Conservation (phyloP, 83 land plant species). For the Diphasiastrum complanatum region DNA sequence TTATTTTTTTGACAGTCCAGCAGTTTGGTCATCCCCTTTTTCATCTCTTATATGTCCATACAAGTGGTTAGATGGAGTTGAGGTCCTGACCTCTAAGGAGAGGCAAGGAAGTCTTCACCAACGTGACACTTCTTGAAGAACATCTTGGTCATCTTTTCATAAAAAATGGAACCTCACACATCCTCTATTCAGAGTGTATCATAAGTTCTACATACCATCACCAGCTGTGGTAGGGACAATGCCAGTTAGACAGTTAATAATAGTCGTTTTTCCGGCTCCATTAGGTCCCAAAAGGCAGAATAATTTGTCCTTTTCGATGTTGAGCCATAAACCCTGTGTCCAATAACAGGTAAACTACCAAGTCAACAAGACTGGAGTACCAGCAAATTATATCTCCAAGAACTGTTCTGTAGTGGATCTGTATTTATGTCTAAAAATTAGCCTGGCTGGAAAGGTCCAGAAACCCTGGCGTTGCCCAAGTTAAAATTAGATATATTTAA, state of each 20-base stretch:
- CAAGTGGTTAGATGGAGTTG: too few species aligned
- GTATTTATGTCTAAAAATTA: neutral
- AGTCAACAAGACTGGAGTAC: neutral
- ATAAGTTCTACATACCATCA: constrained; percentile 84
- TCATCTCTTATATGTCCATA: too few species aligned
- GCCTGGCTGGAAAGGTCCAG: neutral
- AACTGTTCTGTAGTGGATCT: neutral
- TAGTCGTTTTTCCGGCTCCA: constrained; percentile 97
- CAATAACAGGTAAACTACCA: neutral
- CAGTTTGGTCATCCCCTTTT: too few species aligned
- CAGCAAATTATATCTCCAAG: neutral
- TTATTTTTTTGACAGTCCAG: too few species aligned
- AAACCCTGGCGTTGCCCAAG: neutral
- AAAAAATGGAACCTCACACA: too few species aligned
- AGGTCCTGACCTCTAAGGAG: too few species aligned
- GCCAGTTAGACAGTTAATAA: constrained; percentile 92
- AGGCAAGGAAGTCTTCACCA: too few species aligned
- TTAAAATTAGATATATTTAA: neutral
- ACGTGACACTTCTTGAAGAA: too few species aligned
- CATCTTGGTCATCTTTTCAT: too few species aligned
- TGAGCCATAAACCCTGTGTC: constrained; percentile 75
- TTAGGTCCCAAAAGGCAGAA: constrained; percentile 97
- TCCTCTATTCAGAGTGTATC: too few species aligned
- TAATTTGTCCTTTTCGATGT: constrained; percentile 76
- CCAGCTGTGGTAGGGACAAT: constrained; percentile 84